These are phyloP conservation scores for Xylariaceae sp. DNA, from an alignment of 2,329 filamentous ascomycete genomes.

Conservation along the genomic window DNA sequence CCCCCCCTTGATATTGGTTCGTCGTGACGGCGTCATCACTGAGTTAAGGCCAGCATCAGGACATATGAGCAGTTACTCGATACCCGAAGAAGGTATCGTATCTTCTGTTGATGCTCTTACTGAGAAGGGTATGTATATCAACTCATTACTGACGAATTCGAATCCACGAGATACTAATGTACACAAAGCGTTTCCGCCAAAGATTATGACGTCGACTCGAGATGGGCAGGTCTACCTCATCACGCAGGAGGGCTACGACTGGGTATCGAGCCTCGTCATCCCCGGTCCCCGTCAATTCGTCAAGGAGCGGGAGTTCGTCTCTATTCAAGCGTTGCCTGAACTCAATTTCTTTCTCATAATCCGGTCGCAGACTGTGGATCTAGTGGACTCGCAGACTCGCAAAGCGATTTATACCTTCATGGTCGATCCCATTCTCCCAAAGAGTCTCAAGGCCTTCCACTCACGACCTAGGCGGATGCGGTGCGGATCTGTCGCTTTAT, in stretches of 20 bases:
- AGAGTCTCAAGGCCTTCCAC: slow-evolving; percentile 57
- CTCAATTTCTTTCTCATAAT: slow-evolving; percentile 58
- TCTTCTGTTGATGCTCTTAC: slow-evolving; percentile 44
- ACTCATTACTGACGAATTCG: background rate
- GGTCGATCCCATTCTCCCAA: slow-evolving; percentile 53
- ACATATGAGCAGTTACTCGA: slow-evolving; percentile 38
- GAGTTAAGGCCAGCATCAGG: slow-evolving; percentile 49
- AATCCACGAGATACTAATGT: slow-evolving; percentile 13
- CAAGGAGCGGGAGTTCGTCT: slow-evolving; percentile 44
- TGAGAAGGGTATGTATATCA: slow-evolving; percentile 39
- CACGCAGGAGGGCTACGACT: slow-evolving; percentile 37
- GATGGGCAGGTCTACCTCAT: slow-evolving; percentile 30
- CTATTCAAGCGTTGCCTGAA: slow-evolving; percentile 53
- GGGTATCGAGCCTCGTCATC: slow-evolving; percentile 46
- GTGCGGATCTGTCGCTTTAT: slow-evolving; percentile 52
- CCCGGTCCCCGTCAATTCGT: slow-evolving; percentile 29
- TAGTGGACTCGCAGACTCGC: slow-evolving; percentile 55
- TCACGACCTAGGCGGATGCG: slow-evolving; percentile 46
- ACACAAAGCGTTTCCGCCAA: slow-evolving; percentile 24
- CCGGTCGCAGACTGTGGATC: slow-evolving; percentile 49
- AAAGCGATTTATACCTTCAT: slow-evolving; percentile 57
- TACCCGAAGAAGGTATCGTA: slow-evolving; percentile 48
- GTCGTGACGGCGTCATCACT: slow-evolving; percentile 57
- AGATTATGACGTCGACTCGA: slow-evolving; percentile 32
- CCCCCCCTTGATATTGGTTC: slow-evolving; percentile 55